Evolutionary conservation across 2,329 filamentous ascomycete species (phyloP).

Genomic region (Claviceps sp.): DNA sequence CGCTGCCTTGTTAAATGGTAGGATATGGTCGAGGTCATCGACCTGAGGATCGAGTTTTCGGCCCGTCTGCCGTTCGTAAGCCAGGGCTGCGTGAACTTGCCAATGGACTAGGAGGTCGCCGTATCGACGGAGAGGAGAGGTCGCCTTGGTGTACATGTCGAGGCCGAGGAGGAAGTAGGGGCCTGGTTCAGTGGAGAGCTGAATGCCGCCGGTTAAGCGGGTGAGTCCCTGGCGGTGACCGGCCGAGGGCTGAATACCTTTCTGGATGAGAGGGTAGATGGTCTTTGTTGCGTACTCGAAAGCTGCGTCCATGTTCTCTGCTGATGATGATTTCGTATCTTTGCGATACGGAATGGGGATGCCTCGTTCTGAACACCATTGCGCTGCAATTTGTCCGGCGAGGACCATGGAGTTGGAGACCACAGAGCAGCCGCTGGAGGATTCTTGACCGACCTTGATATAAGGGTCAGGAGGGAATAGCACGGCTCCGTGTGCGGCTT

Average conservation of each 20-base stretch:
- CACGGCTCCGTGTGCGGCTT: slow-evolving; percentile 4
- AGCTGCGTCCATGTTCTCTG: slow-evolving; percentile 20
- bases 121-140: slow-evolving; percentile 53
- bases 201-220: slow-evolving; percentile 31
- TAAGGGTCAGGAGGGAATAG: slow-evolving; percentile 33
- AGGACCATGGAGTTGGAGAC: slow-evolving; percentile 41
- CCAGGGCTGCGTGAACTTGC: slow-evolving; percentile 49
- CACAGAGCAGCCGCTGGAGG: slow-evolving; percentile 19
- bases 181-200: slow-evolving; percentile 37
- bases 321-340: slow-evolving; percentile 26
- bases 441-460: slow-evolving; percentile 26
- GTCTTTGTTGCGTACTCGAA: slow-evolving; percentile 23
- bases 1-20: slow-evolving; percentile 30
- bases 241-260: slow-evolving; percentile 20
- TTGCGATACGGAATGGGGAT: slow-evolving; percentile 48
- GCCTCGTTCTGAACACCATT: slow-evolving; percentile 43
- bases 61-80: slow-evolving; percentile 25
- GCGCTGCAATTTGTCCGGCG: slow-evolving; percentile 46
- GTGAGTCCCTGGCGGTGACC: slow-evolving; percentile 17
- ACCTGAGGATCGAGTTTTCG: slow-evolving; percentile 13
- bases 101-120: slow-evolving; percentile 50
- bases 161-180: slow-evolving; percentile 45
- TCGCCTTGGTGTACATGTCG: slow-evolving; percentile 49
- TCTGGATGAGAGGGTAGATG: slow-evolving; percentile 20
- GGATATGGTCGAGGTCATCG: slow-evolving; percentile 21